Conservation (phyloP, 2,329 filamentous ascomycete species). For the Microdochium nivale region DNA sequence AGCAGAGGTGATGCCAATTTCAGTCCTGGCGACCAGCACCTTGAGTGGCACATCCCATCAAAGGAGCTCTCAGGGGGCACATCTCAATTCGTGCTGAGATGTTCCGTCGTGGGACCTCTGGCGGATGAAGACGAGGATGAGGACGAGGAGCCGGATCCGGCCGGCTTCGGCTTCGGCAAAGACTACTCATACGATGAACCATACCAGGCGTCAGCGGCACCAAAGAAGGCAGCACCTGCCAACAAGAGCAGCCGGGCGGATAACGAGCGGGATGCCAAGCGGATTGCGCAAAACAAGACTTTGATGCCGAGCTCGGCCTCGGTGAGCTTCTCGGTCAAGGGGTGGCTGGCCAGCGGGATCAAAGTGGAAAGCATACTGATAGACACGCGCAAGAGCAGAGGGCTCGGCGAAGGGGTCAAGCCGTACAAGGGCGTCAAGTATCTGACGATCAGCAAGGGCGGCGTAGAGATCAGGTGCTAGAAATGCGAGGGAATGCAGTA, state of each 20-base stretch:
- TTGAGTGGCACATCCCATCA: slow-evolving; percentile 77
- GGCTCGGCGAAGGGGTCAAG: slow-evolving; percentile 78
- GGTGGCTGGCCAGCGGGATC: slow-evolving; percentile 59
- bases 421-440: slow-evolving; percentile 99
- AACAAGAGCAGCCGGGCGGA: slow-evolving; percentile 20
- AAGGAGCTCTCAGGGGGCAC: slow-evolving; percentile 65
- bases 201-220: slow-evolving; percentile 39
- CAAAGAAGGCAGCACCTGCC: slow-evolving; percentile 15
- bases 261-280: slow-evolving; percentile 44
- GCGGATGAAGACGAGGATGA: slow-evolving; percentile 41
- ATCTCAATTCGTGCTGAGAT: slow-evolving; percentile 65
- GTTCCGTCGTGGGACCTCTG: slow-evolving; percentile 65
- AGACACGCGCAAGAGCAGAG: slow-evolving; percentile 72
- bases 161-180: slow-evolving; percentile 40
- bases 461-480: slow-evolving; percentile 54
- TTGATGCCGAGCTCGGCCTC: slow-evolving; percentile 74
- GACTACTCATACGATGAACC: slow-evolving; percentile 47
- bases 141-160: slow-evolving; percentile 35
- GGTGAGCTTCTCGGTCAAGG: slow-evolving; percentile 63
- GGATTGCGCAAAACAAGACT: slow-evolving; percentile 59
- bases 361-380: slow-evolving; percentile 61
- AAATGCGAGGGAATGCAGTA: not conserved
- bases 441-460: slow-evolving; percentile 63
- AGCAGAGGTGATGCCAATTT: slow-evolving; percentile 79
- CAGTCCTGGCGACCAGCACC: slow-evolving; percentile 57